Conservation (phyloP, 495 filamentous ascomycete species). For the Bathelium albidoporum region DNA sequence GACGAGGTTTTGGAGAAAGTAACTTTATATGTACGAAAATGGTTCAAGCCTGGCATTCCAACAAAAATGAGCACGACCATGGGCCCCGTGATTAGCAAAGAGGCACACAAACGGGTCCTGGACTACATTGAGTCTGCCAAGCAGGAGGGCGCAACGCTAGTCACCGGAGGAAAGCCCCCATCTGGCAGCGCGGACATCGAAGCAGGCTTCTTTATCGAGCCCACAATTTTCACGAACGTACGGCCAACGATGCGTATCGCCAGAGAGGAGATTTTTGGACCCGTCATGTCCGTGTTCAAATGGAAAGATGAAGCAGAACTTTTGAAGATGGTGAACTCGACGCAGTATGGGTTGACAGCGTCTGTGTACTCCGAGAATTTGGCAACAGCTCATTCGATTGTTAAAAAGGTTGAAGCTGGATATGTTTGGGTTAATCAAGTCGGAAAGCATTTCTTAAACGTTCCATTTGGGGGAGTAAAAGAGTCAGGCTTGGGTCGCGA, state of each 20-base stretch:
- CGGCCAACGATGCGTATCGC: slow-evolving; percentile 31
- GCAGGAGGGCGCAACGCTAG: slow-evolving; percentile 77
- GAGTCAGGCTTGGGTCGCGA: slow-evolving; percentile 86
- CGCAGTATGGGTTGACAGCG: slow-evolving; percentile 15
- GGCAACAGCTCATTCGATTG: slow-evolving; percentile 67
- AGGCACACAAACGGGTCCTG: slow-evolving; percentile 77
- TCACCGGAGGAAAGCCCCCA: slow-evolving; percentile 52
- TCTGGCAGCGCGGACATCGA: slow-evolving; percentile 18
- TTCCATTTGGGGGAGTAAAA: slow-evolving; percentile 89
- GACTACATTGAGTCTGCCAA: slow-evolving; percentile 71
- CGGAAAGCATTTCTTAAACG: slow-evolving; percentile 29
- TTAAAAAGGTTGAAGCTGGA: slow-evolving; percentile 71
- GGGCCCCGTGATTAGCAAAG: slow-evolving; percentile 80
- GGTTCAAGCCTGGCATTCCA: slow-evolving; percentile 73
- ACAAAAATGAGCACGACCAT: slow-evolving; percentile 78
- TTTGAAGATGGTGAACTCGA: slow-evolving; percentile 11
- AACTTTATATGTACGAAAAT: slow-evolving; percentile 52
- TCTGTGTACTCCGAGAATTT: slow-evolving; percentile 68
- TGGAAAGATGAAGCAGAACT: slow-evolving; percentile 14
- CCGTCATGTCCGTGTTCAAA: slow-evolving; percentile 35
- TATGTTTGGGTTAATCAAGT: slow-evolving; percentile 85
- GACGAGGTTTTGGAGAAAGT: slow-evolving; percentile 69
- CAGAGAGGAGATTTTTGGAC: slow-evolving; percentile 41
- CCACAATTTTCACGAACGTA: slow-evolving; percentile 39
- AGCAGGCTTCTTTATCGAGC: slow-evolving; percentile 39